phyloP scores from a whole-genome alignment of 495 filamentous ascomycete genomes.

The Cladorrhinum samala region DNA sequence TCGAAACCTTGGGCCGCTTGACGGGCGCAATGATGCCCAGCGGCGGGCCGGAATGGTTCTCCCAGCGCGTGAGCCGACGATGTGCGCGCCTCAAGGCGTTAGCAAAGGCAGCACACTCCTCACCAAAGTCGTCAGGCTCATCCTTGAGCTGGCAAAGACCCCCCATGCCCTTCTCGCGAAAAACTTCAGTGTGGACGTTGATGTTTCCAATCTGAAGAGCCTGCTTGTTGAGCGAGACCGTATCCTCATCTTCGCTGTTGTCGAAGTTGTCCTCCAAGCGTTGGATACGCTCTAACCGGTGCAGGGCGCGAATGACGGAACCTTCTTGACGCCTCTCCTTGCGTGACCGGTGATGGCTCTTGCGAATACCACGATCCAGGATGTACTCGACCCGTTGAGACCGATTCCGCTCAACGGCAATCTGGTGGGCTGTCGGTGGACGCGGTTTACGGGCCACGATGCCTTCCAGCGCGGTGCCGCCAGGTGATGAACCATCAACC shows the following conservation, averaged over 20 bases:
- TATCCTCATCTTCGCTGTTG: slow-evolving; percentile 71
- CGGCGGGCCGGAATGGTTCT: slow-evolving; percentile 44
- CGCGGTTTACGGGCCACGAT: slow-evolving; percentile 51
- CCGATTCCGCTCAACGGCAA: slow-evolving; percentile 85
- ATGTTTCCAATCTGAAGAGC: slow-evolving; percentile 5
- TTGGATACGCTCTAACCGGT: slow-evolving; percentile 54
- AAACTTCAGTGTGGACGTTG: slow-evolving; percentile 23
- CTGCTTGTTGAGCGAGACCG: slow-evolving; percentile 30
- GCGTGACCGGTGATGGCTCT: slow-evolving; percentile 55
- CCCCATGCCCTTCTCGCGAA: slow-evolving; percentile 54
- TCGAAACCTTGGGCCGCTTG: slow-evolving; percentile 32
- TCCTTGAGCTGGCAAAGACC: slow-evolving; percentile 62
- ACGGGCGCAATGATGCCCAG: slow-evolving; percentile 38
- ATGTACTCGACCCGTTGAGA: slow-evolving; percentile 83
- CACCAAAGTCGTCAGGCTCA: slow-evolving; percentile 71
- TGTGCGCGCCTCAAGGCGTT: slow-evolving; percentile 63
- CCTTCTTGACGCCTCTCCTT: slow-evolving; percentile 55
- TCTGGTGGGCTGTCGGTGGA: slow-evolving; percentile 85
- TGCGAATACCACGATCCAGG: slow-evolving; percentile 65
- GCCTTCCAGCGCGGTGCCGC: slow-evolving; percentile 35
- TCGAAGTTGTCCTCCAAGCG: slow-evolving; percentile 56
- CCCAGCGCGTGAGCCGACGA: slow-evolving; percentile 71
- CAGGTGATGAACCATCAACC: slow-evolving; percentile 48
- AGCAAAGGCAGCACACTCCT: slow-evolving; percentile 65
- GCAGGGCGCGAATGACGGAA: slow-evolving; percentile 60